Base-by-base conservation (phyloP, 2,329 filamentous ascomycete genomes). In the Colletotrichum sp. region DNA sequence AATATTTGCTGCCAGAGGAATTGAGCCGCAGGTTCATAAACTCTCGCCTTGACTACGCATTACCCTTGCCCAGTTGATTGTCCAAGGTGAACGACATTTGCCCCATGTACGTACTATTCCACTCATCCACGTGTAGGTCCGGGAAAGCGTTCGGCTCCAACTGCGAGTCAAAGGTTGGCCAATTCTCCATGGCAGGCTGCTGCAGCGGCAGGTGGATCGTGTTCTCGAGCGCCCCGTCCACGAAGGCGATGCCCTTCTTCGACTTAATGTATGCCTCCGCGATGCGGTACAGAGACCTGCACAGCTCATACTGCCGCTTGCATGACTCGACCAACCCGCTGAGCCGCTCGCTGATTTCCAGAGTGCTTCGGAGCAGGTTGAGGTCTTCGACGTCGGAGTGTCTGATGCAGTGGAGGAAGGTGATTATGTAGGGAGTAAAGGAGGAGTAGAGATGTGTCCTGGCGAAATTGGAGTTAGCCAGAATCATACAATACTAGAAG, bases 401-500 rank as follows among this genome's bases (percentile, higher is more conserved):
- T 13, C 67, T 58, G 43, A 78, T 78, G 34, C 77, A 77, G 61
- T 79, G 77, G 16, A 79, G 68, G 25, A 79, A 79, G 0, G 75
- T 79, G 39, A 78, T 74, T n/a, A 79, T 70, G 60, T 76, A 79
- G 2, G 78, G 78, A 6, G 78, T 78, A n/a, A 78, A 79, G 7
- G 78, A 79, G 4, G 76, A 77, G n/a, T 77, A 78, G 36, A 78
- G 71, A 18, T 78, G 75, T n/a, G 78, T 78, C 78, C 78, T 79
- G 48, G 6, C 10, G 5, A 15, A 25, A 1, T 7, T 22, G 5
- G 9, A 12, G 58, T 61, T 18, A 61, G 58, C n/a, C 22, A 22
- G 22, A 22, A 22, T 22, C 22, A 22, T 22, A 22, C 22, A 22
- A 22, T 22, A 22, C 22, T 22, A 22, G 22, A 22, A 22, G 22